Evolutionary conservation across 2,329 filamentous ascomycete genomes (phyloP).

Genomic region (Aspergillus tanneri): DNA sequence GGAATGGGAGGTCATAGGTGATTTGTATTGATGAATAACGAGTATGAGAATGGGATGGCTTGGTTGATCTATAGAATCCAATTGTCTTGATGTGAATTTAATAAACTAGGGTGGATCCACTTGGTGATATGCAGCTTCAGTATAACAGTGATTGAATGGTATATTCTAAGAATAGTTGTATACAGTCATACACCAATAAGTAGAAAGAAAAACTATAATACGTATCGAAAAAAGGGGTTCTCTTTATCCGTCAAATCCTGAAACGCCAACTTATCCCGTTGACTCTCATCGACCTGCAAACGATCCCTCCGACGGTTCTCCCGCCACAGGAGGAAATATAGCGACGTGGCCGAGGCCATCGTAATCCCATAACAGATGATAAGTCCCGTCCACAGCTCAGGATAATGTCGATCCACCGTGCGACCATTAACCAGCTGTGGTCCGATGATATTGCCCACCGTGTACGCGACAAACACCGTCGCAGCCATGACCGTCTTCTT

Average conservation of each 20-base stretch:
- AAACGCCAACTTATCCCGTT: slow-evolving; percentile 65
- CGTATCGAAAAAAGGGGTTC: slow-evolving; percentile 67
- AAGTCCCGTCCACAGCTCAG: slow-evolving; percentile 67
- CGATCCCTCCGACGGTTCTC: slow-evolving; percentile 58
- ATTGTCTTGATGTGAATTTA: too few species aligned
- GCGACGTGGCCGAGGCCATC: slow-evolving; percentile 54
- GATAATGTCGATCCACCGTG: slow-evolving; percentile 66
- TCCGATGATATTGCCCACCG: slow-evolving; percentile 73
- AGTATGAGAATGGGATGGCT: too few species aligned
- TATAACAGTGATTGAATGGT: too few species aligned
- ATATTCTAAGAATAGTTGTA: background rate
- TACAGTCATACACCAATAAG: background rate
- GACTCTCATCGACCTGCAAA: slow-evolving; percentile 56
- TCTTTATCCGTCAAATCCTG: slow-evolving; percentile 67
- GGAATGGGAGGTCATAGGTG: too few species aligned
- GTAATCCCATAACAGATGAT: slow-evolving; percentile 69
- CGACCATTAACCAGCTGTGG: slow-evolving; percentile 69
- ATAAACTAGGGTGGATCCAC: too few species aligned
- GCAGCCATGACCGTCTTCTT: slow-evolving; percentile 77
- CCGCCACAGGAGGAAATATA: slow-evolving; percentile 60
- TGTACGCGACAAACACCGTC: slow-evolving; percentile 72
- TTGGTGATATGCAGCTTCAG: too few species aligned
- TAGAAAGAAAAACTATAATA: slow-evolving; percentile 36
- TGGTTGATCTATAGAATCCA: too few species aligned
- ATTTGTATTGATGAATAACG: too few species aligned